Evolutionary conservation across 169 alveolate genomes (phyloP).

Genomic region (Plasmodium falciparum): DNA sequence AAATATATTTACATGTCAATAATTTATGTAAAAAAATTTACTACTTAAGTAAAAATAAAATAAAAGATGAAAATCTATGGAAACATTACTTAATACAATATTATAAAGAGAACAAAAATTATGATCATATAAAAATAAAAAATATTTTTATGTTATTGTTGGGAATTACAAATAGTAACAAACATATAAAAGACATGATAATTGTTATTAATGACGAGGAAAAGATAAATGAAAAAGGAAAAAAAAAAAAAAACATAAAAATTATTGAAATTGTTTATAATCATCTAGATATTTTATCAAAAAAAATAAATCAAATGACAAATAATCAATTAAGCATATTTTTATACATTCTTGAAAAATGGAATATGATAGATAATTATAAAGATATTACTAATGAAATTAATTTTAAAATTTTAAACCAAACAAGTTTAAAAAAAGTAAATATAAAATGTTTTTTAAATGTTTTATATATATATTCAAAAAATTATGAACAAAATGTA

Average conservation of each 20-base stretch:
- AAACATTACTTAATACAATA: constrained; percentile 18
- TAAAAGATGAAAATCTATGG: constrained; percentile 58
- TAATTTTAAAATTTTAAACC: constrained; percentile 22
- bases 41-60: constrained; percentile 27
- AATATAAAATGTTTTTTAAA: constrained; percentile 27
- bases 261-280: constrained; percentile 9
- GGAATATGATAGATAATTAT: constrained; percentile 19
- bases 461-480: constrained; percentile 27
- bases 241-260: constrained; percentile 5
- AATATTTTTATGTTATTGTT: constrained; percentile 31
- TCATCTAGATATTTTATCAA: constrained; percentile 23
- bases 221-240: not conserved
- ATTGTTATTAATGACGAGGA: not conserved
- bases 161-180: constrained; percentile 42
- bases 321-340: constrained; percentile 44
- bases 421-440: constrained; percentile 22
- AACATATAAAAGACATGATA: not conserved
- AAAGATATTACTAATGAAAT: constrained; percentile 23
- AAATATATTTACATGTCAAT: not conserved
- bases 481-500: not conserved
- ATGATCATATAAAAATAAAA: constrained; percentile 15
- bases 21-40: constrained; percentile 53
- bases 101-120: constrained; percentile 25
- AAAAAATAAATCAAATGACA: constrained; percentile 36
- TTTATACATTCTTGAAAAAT: constrained; percentile 33